Conservation (phyloP, 116 monocot species). For the Posidonia oceanica region DNA sequence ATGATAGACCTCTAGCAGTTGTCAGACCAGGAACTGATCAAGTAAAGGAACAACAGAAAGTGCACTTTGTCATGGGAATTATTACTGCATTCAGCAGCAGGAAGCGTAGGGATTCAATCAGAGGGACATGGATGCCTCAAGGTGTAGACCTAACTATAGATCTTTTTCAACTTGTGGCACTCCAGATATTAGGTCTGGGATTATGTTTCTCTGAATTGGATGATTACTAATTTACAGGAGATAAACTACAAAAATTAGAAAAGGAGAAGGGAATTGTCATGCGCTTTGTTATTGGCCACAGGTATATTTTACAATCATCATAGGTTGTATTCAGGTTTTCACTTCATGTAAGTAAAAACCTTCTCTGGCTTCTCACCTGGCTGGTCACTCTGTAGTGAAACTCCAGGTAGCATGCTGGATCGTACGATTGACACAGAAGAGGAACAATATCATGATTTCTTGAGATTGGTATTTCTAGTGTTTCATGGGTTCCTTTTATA, state of each 20-base stretch:
- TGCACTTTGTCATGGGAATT: constrained; percentile 76
- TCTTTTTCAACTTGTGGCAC: neutral
- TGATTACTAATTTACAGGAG: constrained; percentile 17
- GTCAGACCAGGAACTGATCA: constrained; percentile 8
- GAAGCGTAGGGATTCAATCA: constrained; percentile 65
- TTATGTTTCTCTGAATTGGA: neutral
- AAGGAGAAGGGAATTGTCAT: constrained; percentile 61
- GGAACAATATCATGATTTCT: constrained; percentile 59
- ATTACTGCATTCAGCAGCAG: constrained; percentile 82
- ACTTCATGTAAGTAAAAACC: neutral
- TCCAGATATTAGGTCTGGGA: too few relatives aligned
- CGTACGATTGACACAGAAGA: constrained; percentile 72
- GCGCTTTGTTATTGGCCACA: constrained; percentile 80
- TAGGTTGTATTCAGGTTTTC: neutral
- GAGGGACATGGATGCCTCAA: constrained; percentile 89
- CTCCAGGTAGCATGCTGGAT: constrained; percentile 47
- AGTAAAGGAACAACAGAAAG: constrained; percentile 28
- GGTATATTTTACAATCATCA: constrained; percentile 15
- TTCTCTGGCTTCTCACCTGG: neutral
- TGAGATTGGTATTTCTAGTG: constrained; percentile 43
- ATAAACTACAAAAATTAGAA: constrained; percentile 44
- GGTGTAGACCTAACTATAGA: constrained; percentile 18
- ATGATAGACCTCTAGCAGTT: constrained; percentile 11
- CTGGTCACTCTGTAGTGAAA: constrained; percentile 29
- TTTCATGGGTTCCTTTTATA: neutral